Base-by-base conservation (phyloP, 2,329 filamentous ascomycete species). In the Rutstroemia sp. region DNA sequence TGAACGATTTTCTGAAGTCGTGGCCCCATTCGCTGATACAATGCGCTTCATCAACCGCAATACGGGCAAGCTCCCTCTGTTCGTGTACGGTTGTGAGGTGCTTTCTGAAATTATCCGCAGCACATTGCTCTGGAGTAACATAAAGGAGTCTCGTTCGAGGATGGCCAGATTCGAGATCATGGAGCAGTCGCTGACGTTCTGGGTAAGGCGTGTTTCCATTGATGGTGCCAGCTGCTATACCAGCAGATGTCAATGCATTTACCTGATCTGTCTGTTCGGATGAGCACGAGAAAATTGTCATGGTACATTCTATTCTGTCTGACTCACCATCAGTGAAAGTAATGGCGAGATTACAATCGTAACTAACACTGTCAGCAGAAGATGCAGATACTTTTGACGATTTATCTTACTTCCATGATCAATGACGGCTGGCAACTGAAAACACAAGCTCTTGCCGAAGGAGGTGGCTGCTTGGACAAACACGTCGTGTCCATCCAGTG, bases 21-120 rank as follows among this genome's bases (percentile, higher is more conserved):
- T 97, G 92, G 1, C 92, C 92, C 92, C 92, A 96, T 83, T 96
- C 92, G 23, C 89, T 95, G 64, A 97, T 95, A 70, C 92, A 97
- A 71, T 97, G 92, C 2, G 92, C 92, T 73, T 97, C 92, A 67
- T 97, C 92, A 57, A 97, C 85, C 48, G 88, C 92, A 61, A 97
- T 83, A 14, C 92, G 83, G 9, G 87, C 86, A n/a, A 97, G 80
- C 72, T 96, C 89, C 57, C 82, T 81, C 70, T 96, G 91, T 57
- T 83, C 76, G 68, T 96, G 76, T 14, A 96, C 86, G 4, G 87
- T 75, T 58, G 81, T 79, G 8, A 96, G 75, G 49, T 85, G 82
- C 58, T 84, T 81, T 41, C 92, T 87, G 71, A 97, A 96, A 57
- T 79, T 78, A 59, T 90, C 81, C 4, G 83, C 81, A 37, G 87